Conservation (phyloP, 2,329 filamentous ascomycete species). For the Colletotrichum navitas region DNA sequence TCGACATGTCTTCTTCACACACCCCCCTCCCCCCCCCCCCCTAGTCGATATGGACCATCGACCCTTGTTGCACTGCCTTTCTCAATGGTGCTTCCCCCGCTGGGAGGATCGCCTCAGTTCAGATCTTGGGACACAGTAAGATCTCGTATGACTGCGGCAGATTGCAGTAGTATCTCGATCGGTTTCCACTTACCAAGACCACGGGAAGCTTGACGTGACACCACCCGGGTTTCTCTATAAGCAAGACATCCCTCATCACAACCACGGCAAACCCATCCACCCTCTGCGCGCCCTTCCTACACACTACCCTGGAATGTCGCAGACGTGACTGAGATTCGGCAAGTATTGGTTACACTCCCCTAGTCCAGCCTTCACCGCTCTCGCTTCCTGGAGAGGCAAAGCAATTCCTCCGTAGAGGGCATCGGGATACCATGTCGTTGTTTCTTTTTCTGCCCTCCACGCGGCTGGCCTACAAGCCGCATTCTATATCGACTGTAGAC, state of each 20-base stretch:
- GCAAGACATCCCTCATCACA: conserved; percentile 41
- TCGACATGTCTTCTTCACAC: not conserved
- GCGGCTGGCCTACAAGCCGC: conserved; percentile 14
- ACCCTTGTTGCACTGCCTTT: conserved; percentile 30
- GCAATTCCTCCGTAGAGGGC: conserved; percentile 19
- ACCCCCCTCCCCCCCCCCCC: not conserved
- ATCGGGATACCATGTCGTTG: conserved; percentile 20
- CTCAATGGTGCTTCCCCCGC: conserved; percentile 25
- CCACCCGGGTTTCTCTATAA: conserved; percentile 39
- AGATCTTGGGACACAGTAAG: conserved; percentile 42
- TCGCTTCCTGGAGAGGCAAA: conserved; percentile 40
- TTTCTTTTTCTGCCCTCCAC: conserved; percentile 36
- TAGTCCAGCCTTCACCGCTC: conserved; percentile 41
- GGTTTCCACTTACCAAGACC: conserved; percentile 43
- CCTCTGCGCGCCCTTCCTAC: conserved; percentile 38
- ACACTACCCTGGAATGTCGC: conserved; percentile 42
- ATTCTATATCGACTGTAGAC: conserved; percentile 5
- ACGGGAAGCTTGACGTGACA: conserved; percentile 40
- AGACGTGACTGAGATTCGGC: conserved; percentile 43
- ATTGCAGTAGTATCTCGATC: conserved; percentile 43
- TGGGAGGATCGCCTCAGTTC: conserved; percentile 33
- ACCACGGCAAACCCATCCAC: conserved; percentile 35
- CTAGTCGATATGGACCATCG: conserved; percentile 13
- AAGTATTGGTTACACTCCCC: conserved; percentile 44
- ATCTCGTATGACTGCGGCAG: conserved; percentile 45